These are phyloP conservation scores for Coemansia sp. DNA, from an alignment of 192 early-diverging fungal species.

Conservation along the genomic window DNA sequence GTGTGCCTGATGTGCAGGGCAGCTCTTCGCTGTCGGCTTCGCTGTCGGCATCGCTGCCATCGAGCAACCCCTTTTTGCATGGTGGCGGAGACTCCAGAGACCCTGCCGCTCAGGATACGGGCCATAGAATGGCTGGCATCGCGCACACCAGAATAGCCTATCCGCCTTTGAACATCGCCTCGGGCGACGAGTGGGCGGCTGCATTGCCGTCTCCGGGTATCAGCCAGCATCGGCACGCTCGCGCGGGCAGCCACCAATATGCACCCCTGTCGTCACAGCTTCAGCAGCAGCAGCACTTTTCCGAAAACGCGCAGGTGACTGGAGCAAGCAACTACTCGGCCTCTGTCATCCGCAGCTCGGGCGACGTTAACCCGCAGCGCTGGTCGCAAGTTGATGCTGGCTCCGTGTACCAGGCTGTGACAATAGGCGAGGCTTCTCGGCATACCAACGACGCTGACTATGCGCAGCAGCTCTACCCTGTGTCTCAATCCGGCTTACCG, in stretches of 20 bases:
- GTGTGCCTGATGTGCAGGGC: slow-evolving; percentile 12
- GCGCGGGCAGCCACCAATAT: slow-evolving; percentile 12
- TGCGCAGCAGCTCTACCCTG: slow-evolving; percentile 31
- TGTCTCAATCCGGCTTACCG: slow-evolving; percentile 45
- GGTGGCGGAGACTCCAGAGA: slow-evolving; percentile 5
- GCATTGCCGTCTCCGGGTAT: slow-evolving; percentile 8
- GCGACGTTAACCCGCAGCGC: slow-evolving; percentile 11
- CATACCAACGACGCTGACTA: background rate
- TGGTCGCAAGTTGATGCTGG: background rate
- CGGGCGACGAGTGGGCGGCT: slow-evolving; percentile 5
- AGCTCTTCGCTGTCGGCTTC: slow-evolving; percentile 21
- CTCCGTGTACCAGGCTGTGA: slow-evolving; percentile 23
- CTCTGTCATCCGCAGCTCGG: background rate
- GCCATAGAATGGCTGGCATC: background rate
- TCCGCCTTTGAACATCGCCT: slow-evolving; percentile 12
- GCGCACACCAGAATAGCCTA: slow-evolving; percentile 19
- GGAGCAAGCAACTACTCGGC: background rate
- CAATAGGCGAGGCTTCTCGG: slow-evolving; percentile 11
- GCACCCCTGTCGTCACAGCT: background rate
- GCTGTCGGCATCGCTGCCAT: slow-evolving; percentile 36
- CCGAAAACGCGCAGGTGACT: background rate
- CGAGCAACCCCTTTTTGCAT: slow-evolving; percentile 24
- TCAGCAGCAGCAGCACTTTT: slow-evolving; percentile 5
- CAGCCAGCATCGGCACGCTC: slow-evolving; percentile 7
- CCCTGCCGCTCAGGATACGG: slow-evolving; percentile 1